Evolutionary conservation across 129 eudicot species (phyloP).

Genomic region (Dittrichia graveolens): DNA sequence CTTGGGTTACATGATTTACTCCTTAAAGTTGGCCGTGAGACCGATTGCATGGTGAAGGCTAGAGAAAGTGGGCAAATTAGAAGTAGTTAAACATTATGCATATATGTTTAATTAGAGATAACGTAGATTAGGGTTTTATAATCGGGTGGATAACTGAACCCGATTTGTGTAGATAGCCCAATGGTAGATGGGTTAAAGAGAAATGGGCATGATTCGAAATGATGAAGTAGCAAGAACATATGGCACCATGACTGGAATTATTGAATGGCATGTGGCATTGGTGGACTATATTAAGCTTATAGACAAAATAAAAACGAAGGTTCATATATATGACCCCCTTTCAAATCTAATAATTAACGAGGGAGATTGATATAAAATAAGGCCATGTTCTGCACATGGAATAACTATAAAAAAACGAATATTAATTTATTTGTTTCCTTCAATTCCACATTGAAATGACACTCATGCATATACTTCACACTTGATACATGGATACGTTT

Average conservation of each 20-base stretch:
- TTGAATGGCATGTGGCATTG: constrained; percentile 31
- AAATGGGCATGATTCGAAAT: not conserved
- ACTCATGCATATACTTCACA: constrained; percentile 19
- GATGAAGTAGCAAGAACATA: constrained; percentile 22
- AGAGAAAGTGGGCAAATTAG: not conserved
- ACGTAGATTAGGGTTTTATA: too few species aligned
- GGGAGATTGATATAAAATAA: constrained; percentile 5
- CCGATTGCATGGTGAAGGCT: too few species aligned
- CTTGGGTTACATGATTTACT: too few species aligned
- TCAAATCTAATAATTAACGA: constrained; percentile 19
- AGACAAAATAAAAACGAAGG: constrained; percentile 30
- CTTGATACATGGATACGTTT: not conserved
- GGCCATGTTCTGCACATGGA: constrained; percentile 26
- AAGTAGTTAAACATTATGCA: not conserved
- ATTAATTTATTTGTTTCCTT: constrained; percentile 7
- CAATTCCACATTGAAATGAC: constrained; percentile 6
- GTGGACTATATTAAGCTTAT: constrained; percentile 30
- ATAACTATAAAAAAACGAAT: constrained; percentile 16
- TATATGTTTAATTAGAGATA: not conserved
- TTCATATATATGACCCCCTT: constrained; percentile 24
- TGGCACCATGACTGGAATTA: constrained; percentile 20
- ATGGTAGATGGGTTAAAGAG: not conserved
- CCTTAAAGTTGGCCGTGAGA: too few species aligned
- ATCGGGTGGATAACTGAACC: too few species aligned
- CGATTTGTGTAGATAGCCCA: not conserved